Evolutionary conservation across 1,284 basidiomycete genomes (phyloP).

Genomic region (Mycosarcoma maydis): DNA sequence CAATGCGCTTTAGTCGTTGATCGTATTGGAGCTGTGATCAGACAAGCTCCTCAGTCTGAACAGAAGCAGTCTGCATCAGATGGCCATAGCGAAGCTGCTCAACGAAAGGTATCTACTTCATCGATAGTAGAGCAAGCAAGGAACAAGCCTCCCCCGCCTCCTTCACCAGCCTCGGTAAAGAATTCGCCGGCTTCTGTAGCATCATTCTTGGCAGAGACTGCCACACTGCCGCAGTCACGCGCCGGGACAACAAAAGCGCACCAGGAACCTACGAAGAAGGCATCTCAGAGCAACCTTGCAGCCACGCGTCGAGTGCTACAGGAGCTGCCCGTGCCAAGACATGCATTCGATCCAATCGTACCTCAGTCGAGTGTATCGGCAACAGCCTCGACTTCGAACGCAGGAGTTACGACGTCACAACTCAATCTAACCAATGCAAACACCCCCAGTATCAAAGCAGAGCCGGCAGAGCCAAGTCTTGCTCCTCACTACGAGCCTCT

Average conservation of each 20-base stretch:
- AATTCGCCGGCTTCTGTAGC: conserved; percentile 3
- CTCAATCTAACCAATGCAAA: neutral
- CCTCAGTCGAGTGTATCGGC: neutral
- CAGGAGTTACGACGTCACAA: neutral
- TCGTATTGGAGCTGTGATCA: neutral
- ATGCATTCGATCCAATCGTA: conserved; percentile 7
- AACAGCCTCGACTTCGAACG: neutral
- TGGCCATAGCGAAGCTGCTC: neutral
- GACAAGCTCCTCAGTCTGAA: neutral
- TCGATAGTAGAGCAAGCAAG: neutral
- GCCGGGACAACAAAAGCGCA: neutral
- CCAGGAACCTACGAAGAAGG: conserved; percentile 2
- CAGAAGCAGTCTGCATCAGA: neutral
- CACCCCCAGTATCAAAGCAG: conserved; percentile 1
- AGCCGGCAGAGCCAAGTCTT: conserved; percentile 6
- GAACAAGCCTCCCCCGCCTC: conserved; percentile 22
- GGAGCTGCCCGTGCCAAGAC: conserved; percentile 26
- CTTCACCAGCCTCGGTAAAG: conserved; percentile 8
- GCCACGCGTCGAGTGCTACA: conserved; percentile 27
- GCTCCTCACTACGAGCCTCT: neutral
- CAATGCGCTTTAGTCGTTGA: neutral
- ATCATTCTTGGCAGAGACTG: neutral
- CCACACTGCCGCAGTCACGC: neutral
- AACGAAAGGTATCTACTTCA: neutral
- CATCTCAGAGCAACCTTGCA: conserved; percentile 14